Evolutionary conservation across 352 stramenopile species (phyloP).

Genomic region (Blastocystis sp.): DNA sequence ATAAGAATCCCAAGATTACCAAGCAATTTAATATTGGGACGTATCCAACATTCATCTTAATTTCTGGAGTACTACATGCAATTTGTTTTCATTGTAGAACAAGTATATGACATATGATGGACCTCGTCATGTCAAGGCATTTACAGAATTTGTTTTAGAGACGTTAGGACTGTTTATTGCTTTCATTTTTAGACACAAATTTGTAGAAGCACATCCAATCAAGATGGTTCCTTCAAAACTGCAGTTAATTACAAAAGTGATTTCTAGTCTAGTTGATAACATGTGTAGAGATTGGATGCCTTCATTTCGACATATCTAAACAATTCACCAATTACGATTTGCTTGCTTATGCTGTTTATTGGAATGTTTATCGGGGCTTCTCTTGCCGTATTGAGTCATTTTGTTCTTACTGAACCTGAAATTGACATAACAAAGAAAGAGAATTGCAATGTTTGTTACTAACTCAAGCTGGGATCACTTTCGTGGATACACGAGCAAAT

Average conservation of each 20-base stretch:
- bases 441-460: conserved; percentile 6
- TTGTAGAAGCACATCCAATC: not conserved
- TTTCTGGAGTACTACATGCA: not conserved
- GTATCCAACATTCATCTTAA: conserved; percentile 34
- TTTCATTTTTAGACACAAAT: conserved; percentile 5
- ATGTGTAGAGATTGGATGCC: not conserved
- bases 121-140: not conserved
- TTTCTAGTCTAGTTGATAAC: not conserved
- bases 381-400: not conserved
- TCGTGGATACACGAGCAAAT: conserved; percentile 4
- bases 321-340: not conserved
- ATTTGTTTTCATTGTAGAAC: not conserved
- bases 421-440: not conserved
- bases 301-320: not conserved
- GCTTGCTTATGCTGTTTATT: not conserved
- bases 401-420: not conserved
- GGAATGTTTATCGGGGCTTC: not conserved
- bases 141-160: conserved; percentile 12
- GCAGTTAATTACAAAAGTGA: not conserved
- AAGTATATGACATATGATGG: conserved; percentile 12
- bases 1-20: not conserved
- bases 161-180: not conserved
- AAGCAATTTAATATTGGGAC: not conserved
- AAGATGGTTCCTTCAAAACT: not conserved
- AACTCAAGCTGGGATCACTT: conserved; percentile 6